These are phyloP conservation scores for Hymenoscyphus salicellus DNA, from an alignment of 2,329 filamentous ascomycete species.

Conservation along the genomic window DNA sequence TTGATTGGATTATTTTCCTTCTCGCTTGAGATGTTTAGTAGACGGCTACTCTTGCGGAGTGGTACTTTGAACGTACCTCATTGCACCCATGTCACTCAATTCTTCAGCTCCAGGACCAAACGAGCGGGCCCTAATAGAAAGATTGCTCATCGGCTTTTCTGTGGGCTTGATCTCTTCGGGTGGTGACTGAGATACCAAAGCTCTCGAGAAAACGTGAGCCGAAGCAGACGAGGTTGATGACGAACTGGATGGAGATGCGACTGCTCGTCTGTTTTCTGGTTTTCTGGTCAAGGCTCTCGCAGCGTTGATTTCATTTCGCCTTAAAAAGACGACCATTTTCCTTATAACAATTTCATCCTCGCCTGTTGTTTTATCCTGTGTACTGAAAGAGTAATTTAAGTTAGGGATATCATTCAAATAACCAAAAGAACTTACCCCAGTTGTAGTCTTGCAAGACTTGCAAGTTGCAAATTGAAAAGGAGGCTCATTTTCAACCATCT, in stretches of 20 bases:
- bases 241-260: neutral
- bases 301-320: neutral
- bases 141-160: neutral
- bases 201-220: neutral
- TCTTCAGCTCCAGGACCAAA: neutral
- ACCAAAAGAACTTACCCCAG: neutral
- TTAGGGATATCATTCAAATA: neutral
- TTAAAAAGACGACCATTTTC: neutral
- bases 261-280: neutral
- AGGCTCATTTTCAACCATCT: neutral
- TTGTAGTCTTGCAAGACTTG: conserved; percentile 1
- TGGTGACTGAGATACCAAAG: neutral
- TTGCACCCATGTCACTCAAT: neutral
- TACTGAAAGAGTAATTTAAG: neutral
- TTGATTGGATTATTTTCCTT: neutral
- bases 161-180: neutral
- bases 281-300: neutral
- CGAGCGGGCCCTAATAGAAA: neutral
- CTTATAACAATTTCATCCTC: neutral
- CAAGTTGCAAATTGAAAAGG: neutral
- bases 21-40: neutral
- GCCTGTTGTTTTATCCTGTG: neutral
- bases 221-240: neutral
- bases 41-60: neutral
- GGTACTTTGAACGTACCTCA: neutral